These are phyloP conservation scores for Phaeosphaeriaceae sp. DNA, from an alignment of 2,329 filamentous ascomycete species.

Conservation along the genomic window DNA sequence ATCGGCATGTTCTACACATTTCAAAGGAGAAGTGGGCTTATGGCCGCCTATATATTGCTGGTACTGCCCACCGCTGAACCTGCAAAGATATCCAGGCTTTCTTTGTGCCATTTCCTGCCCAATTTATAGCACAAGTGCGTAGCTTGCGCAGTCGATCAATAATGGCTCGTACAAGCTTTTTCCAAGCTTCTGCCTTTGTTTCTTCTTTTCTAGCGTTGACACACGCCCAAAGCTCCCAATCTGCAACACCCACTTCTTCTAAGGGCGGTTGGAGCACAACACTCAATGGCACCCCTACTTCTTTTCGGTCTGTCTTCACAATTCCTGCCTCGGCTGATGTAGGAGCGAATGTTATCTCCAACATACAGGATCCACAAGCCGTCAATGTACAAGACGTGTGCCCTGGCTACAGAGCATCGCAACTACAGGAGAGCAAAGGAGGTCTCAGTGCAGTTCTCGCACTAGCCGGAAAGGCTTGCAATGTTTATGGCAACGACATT, in stretches of 20 bases:
- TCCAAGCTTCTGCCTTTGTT: slow-evolving; percentile 28
- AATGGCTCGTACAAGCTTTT: slow-evolving; percentile 35
- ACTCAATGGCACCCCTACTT: slow-evolving; percentile 37
- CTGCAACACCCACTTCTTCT: slow-evolving; percentile 19
- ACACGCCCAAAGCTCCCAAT: slow-evolving; percentile 17
- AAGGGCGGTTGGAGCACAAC: slow-evolving; percentile 30
- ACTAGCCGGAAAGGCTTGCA: slow-evolving; percentile 65
- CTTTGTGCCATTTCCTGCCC: not conserved
- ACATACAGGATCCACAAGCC: slow-evolving; percentile 68
- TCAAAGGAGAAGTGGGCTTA: slow-evolving; percentile 1
- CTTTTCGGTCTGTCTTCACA: slow-evolving; percentile 43
- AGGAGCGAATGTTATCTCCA: slow-evolving; percentile 58
- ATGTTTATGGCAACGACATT: slow-evolving; percentile 79
- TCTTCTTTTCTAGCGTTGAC: slow-evolving; percentile 34
- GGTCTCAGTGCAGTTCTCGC: slow-evolving; percentile 61
- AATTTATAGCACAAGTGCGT: not conserved
- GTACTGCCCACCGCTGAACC: not conserved
- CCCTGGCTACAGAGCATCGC: slow-evolving; percentile 63
- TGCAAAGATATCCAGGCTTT: not conserved
- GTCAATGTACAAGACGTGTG: slow-evolving; percentile 68
- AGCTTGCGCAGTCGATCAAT: slow-evolving; percentile 14
- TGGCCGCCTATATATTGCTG: slow-evolving; percentile 12
- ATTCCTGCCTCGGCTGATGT: slow-evolving; percentile 45
- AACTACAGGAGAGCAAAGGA: slow-evolving; percentile 53
- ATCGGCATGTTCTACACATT: slow-evolving; percentile 7